Evolutionary conservation across 1,284 basidiomycete species (phyloP).

Genomic region (Mrakiaceae sp.): DNA sequence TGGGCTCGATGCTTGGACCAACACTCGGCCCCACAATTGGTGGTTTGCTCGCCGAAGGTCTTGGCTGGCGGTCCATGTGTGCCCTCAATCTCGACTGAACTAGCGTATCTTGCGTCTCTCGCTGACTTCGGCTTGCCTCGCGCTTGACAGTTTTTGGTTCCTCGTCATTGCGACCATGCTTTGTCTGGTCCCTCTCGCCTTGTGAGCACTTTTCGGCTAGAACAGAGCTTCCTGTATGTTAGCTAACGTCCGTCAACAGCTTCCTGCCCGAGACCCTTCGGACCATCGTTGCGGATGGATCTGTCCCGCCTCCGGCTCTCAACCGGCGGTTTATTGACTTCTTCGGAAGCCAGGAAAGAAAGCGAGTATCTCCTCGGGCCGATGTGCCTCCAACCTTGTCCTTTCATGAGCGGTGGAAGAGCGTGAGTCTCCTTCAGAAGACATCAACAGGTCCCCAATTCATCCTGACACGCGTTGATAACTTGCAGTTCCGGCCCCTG

Average conservation of each 20-base stretch:
- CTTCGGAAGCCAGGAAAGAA: conserved; percentile 9
- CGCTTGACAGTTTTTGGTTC: conserved; percentile 28
- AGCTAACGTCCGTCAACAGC: conserved; percentile 17
- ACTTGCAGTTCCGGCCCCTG: conserved; percentile 28
- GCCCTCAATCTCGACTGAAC: background rate
- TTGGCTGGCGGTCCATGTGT: conserved; percentile 27
- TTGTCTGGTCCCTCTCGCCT: conserved; percentile 24
- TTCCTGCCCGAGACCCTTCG: conserved; percentile 34
- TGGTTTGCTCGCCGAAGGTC: conserved; percentile 26
- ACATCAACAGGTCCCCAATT: no score
- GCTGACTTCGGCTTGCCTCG: no score
- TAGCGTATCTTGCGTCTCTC: conserved; percentile 5
- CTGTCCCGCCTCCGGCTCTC: conserved; percentile 30
- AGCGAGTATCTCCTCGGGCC: background rate
- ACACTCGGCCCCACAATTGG: conserved; percentile 28
- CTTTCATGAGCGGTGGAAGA: conserved; percentile 9
- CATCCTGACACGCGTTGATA: no score
- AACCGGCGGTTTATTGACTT: conserved; percentile 25
- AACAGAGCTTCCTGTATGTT: background rate
- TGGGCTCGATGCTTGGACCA: background rate
- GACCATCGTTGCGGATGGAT: conserved; percentile 33
- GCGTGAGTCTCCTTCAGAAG: conserved; percentile 16
- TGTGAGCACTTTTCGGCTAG: conserved; percentile 20
- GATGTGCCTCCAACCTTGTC: conserved; percentile 1
- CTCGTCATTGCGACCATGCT: conserved; percentile 26